Evolutionary conservation across 129 eudicot genomes (phyloP), one percentile per base, ranked within the genome.

Genomic region (Ambrosia trifida): DNA sequence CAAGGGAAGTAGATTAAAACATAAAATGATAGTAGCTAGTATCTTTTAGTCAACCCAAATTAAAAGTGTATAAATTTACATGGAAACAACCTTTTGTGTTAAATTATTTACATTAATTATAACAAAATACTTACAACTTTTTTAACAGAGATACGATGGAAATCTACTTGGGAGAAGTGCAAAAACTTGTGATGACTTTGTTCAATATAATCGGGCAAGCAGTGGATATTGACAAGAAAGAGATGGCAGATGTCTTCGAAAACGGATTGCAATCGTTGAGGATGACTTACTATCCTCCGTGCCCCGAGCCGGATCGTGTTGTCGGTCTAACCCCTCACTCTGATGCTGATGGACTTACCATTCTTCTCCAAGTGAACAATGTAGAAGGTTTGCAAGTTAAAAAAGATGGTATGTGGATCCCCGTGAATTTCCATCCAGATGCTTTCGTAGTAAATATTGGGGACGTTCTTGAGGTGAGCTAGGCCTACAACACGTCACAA

Each of bases 361-460:
- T 85, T 38, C 80, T 88, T 54, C 76, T 82, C 16, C 85, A 80
- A 40, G 72, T 83, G 1, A 78, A 76, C 31, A 80, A 68, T 11
- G 86, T 83, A 1, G 80, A 81, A 7, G 91, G 91, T 12, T 73
- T 88, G 56, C 85, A 85, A 60, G 67, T 88, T 60, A 76, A 79
- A 53, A 85, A 76, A 58, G 85, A 88, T 53, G 89, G 86, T 1
- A 43, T 51, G 0, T 85, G 96, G 96, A 47, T 78, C 28, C 84
- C 88, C 0, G 86, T 85, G 5, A 58, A 66, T 2, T 46, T 72
- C 60, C 72, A 70, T 11, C 89, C 85, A 0, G 79, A 79, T 19
- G 87, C 96, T 10, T 73, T 88, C 30, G 71, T 85, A 5, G 77
- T 85, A 57, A 88, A 85, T 35, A 35, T 85, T 10, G 96, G 96